phyloP scores from a whole-genome alignment of 345 rosid species.

The Boechera retrofracta region DNA sequence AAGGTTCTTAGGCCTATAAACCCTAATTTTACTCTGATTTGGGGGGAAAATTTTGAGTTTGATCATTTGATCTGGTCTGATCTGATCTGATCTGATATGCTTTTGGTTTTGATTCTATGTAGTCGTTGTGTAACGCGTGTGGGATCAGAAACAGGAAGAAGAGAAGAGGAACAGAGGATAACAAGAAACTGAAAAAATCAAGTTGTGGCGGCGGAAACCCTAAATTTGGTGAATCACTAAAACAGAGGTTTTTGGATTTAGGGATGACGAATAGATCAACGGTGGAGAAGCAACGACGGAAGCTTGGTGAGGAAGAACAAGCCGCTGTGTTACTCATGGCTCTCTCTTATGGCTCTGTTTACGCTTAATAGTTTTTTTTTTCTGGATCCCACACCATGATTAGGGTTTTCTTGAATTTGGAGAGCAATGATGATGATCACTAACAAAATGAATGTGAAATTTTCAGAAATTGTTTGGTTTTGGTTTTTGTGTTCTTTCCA shows the following conservation, averaged over 20 bases:
- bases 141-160: constrained; percentile 81
- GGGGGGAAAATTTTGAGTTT: not conserved
- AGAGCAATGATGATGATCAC: constrained; percentile 17
- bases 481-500: not conserved
- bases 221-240: constrained; percentile 32
- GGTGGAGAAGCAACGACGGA: constrained; percentile 59
- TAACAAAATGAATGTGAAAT: constrained; percentile 3
- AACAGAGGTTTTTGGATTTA: constrained; percentile 37
- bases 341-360: constrained; percentile 75
- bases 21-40: not conserved
- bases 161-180: constrained; percentile 52
- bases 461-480: constrained; percentile 7
- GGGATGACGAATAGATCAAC: constrained; percentile 54
- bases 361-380: constrained; percentile 37
- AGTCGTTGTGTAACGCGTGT: constrained; percentile 91
- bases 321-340: constrained; percentile 92
- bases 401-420: constrained; percentile 5
- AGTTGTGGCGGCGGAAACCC: constrained; percentile 25
- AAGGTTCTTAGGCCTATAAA: constrained; percentile 49
- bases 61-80: not conserved
- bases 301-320: constrained; percentile 78
- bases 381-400: constrained; percentile 16
- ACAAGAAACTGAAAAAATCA: constrained; percentile 55
- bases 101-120: not conserved
- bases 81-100: not conserved